Evolutionary conservation across 2,329 filamentous ascomycete genomes (phyloP).

Genomic region (Fusarium marasasianum): DNA sequence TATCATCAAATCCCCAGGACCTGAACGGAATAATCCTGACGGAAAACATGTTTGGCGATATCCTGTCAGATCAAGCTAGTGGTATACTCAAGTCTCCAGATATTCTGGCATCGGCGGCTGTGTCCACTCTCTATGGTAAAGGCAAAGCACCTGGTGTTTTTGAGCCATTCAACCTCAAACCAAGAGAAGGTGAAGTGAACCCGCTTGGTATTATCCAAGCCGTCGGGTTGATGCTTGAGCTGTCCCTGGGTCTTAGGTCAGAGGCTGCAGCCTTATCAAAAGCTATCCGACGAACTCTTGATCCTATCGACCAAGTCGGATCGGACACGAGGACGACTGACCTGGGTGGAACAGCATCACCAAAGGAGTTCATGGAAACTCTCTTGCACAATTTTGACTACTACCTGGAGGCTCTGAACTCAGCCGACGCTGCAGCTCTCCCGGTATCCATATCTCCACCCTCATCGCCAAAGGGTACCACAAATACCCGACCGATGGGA

Average conservation of each 20-base stretch:
- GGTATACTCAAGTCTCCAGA: constrained; percentile 23
- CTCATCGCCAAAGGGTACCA: not conserved
- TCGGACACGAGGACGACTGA: constrained; percentile 9
- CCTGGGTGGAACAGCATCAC: constrained; percentile 35
- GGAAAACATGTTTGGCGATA: constrained; percentile 42
- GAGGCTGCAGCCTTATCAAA: constrained; percentile 15
- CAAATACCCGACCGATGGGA: not conserved
- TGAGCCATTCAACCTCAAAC: constrained; percentile 22
- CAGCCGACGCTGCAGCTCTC: not conserved
- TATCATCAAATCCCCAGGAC: constrained; percentile 22
- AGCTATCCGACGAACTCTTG: constrained; percentile 19
- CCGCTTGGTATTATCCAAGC: constrained; percentile 18
- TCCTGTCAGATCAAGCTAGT: constrained; percentile 39
- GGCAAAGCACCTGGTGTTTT: constrained; percentile 4
- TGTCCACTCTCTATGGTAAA: not conserved
- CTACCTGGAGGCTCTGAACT: not conserved
- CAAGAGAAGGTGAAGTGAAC: not conserved
- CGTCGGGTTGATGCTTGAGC: constrained; percentile 11
- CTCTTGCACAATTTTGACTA: not conserved
- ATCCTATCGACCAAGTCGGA: constrained; percentile 23
- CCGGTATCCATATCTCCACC: not conserved
- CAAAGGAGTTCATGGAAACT: not conserved
- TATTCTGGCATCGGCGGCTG: constrained; percentile 14
- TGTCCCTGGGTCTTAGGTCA: not conserved
- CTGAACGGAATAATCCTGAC: constrained; percentile 40